Percentiles rank a stretch among this genome's conserved stretches.
Evolutionary conservation across 148 eudicot species (phyloP).

Genomic region (Persicaria tinctoria): DNA sequence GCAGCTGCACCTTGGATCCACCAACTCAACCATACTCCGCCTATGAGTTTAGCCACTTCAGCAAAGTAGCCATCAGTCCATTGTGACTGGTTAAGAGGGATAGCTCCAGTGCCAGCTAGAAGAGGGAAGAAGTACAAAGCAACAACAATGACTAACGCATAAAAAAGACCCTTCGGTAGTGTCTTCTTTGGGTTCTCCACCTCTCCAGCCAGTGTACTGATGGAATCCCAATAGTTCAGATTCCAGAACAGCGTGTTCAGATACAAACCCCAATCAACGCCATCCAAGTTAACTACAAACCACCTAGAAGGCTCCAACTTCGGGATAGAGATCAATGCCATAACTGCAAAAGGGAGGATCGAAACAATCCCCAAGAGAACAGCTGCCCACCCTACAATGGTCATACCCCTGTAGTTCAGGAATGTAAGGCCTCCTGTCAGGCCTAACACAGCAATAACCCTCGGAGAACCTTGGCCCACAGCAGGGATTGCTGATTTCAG

Average conservation of each 20-base stretch:
- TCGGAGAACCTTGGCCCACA: conserved; percentile 39
- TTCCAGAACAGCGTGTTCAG: conserved; percentile 67
- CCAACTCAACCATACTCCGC: conserved; percentile 62
- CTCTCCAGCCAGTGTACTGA: conserved; percentile 63
- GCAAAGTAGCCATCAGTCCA: conserved; percentile 69
- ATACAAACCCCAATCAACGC: conserved; percentile 55
- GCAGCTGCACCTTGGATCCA: conserved; percentile 72
- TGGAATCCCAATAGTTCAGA: conserved; percentile 63
- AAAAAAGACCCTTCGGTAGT: conserved; percentile 55
- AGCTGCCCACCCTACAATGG: conserved; percentile 63
- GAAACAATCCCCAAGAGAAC: conserved; percentile 52
- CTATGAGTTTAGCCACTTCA: conserved; percentile 48
- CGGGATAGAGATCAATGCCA: conserved; percentile 52
- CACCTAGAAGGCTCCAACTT: conserved; percentile 47
- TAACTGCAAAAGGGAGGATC: conserved; percentile 50
- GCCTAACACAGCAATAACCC: conserved; percentile 30
- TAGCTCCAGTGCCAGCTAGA: conserved; percentile 55
- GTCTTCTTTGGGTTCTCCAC: conserved; percentile 60
- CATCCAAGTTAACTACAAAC: conserved; percentile 37
- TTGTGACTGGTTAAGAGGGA: conserved; percentile 33
- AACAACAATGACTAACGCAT: conserved; percentile 46
- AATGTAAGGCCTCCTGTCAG: conserved; percentile 40
- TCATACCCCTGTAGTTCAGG: conserved; percentile 57
- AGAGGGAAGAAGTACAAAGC: conserved; percentile 56
- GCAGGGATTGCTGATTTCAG: conserved; percentile 49